Percentiles rank a stretch among this genome's conserved stretches.
Evolutionary conservation across 371 early-diverging fungal species (phyloP).

Genomic region (Batrachochytrium dendrobatidis): DNA sequence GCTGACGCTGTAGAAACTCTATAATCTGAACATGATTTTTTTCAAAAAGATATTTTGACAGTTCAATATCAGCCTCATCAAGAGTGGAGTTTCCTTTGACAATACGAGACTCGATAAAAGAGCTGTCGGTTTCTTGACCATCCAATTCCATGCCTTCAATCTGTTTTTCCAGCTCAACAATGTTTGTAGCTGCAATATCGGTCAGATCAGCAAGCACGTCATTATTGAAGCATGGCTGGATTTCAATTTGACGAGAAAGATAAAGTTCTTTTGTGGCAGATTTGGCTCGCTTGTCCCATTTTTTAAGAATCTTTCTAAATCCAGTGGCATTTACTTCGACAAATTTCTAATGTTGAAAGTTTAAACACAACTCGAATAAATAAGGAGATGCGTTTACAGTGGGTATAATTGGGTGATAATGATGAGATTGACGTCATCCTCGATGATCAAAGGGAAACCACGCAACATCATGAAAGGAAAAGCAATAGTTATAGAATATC

Average conservation of each 20-base stretch:
- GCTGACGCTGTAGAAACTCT: constrained; percentile 52
- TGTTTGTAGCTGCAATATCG: constrained; percentile 65
- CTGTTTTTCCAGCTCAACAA: constrained; percentile 53
- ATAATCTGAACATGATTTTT: constrained; percentile 43
- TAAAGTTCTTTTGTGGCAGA: constrained; percentile 92
- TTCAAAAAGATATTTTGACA: constrained; percentile 46
- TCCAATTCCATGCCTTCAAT: constrained; percentile 30
- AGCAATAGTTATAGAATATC: not conserved
- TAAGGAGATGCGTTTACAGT: too few species aligned
- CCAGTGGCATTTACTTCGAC: constrained; percentile 93
- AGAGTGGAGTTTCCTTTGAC: constrained; percentile 18
- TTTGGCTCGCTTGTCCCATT: constrained; percentile 96
- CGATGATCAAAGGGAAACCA: not conserved
- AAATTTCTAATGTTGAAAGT: constrained; percentile 60
- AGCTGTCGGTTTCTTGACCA: constrained; percentile 1
- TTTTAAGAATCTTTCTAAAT: constrained; percentile 93
- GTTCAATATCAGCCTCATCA: constrained; percentile 57
- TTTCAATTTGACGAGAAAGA: constrained; percentile 85
- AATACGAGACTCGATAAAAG: not conserved
- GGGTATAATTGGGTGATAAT: not conserved
- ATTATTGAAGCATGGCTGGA: constrained; percentile 92
- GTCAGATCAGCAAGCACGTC: constrained; percentile 81
- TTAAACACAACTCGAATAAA: constrained; percentile 2
- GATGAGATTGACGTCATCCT: not conserved
- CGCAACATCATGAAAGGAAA: not conserved